phyloP scores from a whole-genome alignment of 176 grass and related monocot species.

The Avena insularis region DNA sequence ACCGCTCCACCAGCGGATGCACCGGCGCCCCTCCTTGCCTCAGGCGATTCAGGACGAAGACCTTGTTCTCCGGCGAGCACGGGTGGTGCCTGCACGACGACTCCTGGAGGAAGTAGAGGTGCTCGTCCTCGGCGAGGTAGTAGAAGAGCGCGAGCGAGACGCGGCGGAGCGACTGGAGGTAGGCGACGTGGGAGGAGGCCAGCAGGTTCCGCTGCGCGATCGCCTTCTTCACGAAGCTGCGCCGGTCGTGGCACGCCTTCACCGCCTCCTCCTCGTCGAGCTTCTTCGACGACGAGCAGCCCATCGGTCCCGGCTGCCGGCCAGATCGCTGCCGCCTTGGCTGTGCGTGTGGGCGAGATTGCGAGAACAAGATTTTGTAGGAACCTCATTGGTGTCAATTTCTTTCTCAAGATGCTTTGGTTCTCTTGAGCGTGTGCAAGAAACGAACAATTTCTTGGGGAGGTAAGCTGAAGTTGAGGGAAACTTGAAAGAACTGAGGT shows the following conservation, averaged over 20 bases:
- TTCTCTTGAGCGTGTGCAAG: slow-evolving; percentile 37
- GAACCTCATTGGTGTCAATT: not conserved
- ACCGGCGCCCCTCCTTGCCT: slow-evolving; percentile 37
- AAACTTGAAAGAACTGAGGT: not conserved
- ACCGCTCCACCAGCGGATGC: slow-evolving; percentile 54
- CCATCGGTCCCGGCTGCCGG: slow-evolving; percentile 48
- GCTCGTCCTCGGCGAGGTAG: slow-evolving; percentile 74
- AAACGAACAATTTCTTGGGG: slow-evolving; percentile 60
- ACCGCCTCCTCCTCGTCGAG: slow-evolving; percentile 74
- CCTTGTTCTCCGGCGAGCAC: slow-evolving; percentile 50
- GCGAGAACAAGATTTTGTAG: not conserved
- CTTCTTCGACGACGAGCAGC: slow-evolving; percentile 90
- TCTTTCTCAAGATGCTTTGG: slow-evolving; percentile 32
- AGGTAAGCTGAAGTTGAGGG: slow-evolving; percentile 51
- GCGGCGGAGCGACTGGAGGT: slow-evolving; percentile 68
- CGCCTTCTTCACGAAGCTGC: slow-evolving; percentile 81
- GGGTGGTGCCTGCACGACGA: slow-evolving; percentile 38
- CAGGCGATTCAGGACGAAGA: slow-evolving; percentile 43
- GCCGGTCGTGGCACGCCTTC: slow-evolving; percentile 72
- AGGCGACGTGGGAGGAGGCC: slow-evolving; percentile 71
- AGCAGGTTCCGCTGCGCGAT: slow-evolving; percentile 67
- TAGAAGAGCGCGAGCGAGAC: slow-evolving; percentile 70
- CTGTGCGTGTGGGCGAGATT: not conserved
- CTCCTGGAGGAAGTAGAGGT: slow-evolving; percentile 56
- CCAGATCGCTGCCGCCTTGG: not conserved